Evolutionary conservation across 495 filamentous ascomycete species (phyloP), one percentile per base, ranked within the genome.

Genomic region (Aeminium ludgeri): DNA sequence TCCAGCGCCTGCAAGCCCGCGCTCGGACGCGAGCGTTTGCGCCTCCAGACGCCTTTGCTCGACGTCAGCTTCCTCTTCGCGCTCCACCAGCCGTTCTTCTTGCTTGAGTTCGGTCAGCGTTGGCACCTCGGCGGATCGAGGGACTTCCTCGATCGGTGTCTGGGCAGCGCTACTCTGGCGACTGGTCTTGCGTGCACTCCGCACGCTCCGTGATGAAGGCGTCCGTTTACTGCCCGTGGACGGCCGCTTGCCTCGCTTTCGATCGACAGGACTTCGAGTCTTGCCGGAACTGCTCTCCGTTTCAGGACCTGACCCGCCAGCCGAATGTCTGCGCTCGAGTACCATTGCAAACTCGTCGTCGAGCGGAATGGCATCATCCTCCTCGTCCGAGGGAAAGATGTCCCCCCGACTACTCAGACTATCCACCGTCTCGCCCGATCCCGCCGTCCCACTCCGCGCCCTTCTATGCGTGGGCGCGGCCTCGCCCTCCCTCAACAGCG

Each of bases 321-420:
- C 23, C 31, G 34, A 36, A 35, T 41, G 38, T 23, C 76, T 67
- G 30, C 78, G 68, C 20, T 78, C 77, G 20, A 94, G 60, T 1
- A 73, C 70, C 60, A 93, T 74, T 1, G 82, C 74, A 50, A 96
- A 93, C 52, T 96, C 89, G 59, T 96, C 89, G 50, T 86, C 82
- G 38, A 97, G 62, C 1, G 89, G 86, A 18, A 95, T 74, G 1
- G 89, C 89, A 66, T 97, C 83, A 34, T 74, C 79, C 33, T 95
- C 89, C 36, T 76, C 80, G 45, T 93, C 86, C 50, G 87, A 95
- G 1, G 83, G 85, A 48, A 94, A 86, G 16, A 99, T 63, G 59
- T 99, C 89, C 0, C 85, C 86, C 37, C 91, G 69, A n/a, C 86
- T 94, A 52, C 89, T 79, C 32, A 85, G 72, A 2, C 86, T 94